Conservation (phyloP, 768 basidiomycete genomes). For the Russula brevipes region DNA sequence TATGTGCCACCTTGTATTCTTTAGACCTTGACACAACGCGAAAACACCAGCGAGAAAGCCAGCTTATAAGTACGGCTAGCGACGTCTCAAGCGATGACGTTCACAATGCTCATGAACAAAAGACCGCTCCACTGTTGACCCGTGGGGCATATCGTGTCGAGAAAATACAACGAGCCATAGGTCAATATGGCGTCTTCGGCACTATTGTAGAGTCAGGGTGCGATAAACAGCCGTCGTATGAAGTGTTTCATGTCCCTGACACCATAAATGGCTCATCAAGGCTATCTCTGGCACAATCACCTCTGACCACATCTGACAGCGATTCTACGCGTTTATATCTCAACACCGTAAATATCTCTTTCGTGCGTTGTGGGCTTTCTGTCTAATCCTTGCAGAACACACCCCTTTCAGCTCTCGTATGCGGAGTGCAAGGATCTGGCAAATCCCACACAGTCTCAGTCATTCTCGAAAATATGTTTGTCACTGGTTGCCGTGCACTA, state of each 20-base stretch:
- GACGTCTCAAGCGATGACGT: slow-evolving; percentile 1
- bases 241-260: background rate
- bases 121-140: slow-evolving; percentile 32
- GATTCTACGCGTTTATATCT: slow-evolving; percentile 48
- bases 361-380: background rate
- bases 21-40: background rate
- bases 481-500: slow-evolving; percentile 44
- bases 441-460: slow-evolving; percentile 70
- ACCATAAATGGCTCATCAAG: background rate
- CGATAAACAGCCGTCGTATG: background rate
- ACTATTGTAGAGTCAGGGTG: slow-evolving; percentile 21
- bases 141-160: slow-evolving; percentile 28
- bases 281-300: background rate
- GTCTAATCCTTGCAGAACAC: slow-evolving; percentile 46
- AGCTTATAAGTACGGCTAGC: slow-evolving; percentile 3
- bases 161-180: slow-evolving; percentile 28
- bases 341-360: slow-evolving; percentile 48
- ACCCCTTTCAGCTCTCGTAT: slow-evolving; percentile 69
- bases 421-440: slow-evolving; percentile 72
- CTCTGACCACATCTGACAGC: background rate
- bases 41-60: slow-evolving; percentile 8
- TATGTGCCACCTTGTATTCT: background rate
- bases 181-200: slow-evolving; percentile 64
- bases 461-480: slow-evolving; percentile 64
- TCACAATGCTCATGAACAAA: slow-evolving; percentile 26